A percentile compares a stretch with the other conserved stretches of the same genome.
phyloP scores from a whole-genome alignment of 2,329 filamentous ascomycete species.

The Ophidiomyces ophidiicola region DNA sequence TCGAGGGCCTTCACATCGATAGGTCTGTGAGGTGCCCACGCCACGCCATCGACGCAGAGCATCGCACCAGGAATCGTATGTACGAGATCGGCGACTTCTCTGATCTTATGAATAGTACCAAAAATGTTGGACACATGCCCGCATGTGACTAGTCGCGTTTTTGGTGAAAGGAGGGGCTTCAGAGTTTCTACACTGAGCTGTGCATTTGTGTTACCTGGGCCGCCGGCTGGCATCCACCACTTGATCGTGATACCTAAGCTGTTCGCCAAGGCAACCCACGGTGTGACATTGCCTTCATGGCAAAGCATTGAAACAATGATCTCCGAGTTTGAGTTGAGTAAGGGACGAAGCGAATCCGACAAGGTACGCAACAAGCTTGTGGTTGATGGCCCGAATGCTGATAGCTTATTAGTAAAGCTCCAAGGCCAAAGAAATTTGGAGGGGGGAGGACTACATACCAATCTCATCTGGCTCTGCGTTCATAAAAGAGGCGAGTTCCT shows the following conservation, averaged over 20 bases:
- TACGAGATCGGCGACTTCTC: slow-evolving; percentile 4
- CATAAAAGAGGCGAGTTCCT: slow-evolving; percentile 8
- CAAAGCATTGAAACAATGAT: slow-evolving; percentile 7
- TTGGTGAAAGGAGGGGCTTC: slow-evolving; percentile 4
- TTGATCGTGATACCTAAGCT: slow-evolving; percentile 6
- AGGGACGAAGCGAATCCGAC: slow-evolving; percentile 2
- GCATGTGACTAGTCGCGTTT: slow-evolving; percentile 6
- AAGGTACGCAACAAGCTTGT: slow-evolving; percentile 59
- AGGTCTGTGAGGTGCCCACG: slow-evolving; percentile 5
- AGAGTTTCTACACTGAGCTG: slow-evolving; percentile 2
- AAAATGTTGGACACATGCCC: slow-evolving; percentile 9
- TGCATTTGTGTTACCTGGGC: slow-evolving; percentile 3
- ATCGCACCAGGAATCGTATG: slow-evolving; percentile 6
- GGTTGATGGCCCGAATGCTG: slow-evolving; percentile 51
- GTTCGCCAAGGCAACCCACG: slow-evolving; percentile 4
- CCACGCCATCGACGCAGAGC: slow-evolving; percentile 7
- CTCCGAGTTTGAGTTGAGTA: slow-evolving; percentile 6
- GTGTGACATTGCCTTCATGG: slow-evolving; percentile 7
- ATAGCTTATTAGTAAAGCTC: neutral
- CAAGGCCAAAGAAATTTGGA: neutral
- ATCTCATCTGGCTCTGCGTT: slow-evolving; percentile 7
- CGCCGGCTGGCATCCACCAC: slow-evolving; percentile 7
- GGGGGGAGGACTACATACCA: neutral
- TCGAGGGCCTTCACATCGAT: slow-evolving; percentile 6
- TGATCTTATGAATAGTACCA: slow-evolving; percentile 6